These are phyloP conservation scores for Eucalyptus curtisii DNA, from an alignment of 345 rosid species.

Conservation along the genomic window DNA sequence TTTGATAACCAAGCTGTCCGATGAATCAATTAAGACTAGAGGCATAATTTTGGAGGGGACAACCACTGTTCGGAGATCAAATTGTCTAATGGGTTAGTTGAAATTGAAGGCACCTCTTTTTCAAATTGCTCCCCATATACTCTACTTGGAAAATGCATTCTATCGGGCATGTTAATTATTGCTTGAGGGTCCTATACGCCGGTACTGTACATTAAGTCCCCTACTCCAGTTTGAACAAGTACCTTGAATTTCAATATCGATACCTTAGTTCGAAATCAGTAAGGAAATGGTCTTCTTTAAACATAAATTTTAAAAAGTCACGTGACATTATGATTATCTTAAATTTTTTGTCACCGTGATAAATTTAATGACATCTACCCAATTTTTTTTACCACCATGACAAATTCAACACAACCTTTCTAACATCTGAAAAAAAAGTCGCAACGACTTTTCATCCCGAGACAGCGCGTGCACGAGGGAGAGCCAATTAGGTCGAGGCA, in stretches of 20 bases:
- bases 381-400: background rate
- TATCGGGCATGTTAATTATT: background rate
- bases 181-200: background rate
- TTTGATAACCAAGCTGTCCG: background rate
- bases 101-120: background rate
- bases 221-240: background rate
- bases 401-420: background rate
- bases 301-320: background rate
- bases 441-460: background rate
- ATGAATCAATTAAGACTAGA: background rate
- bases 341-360: rapidly evolving
- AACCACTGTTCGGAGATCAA: background rate
- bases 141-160: background rate
- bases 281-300: background rate
- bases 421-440: background rate
- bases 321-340: too few species aligned
- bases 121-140: background rate
- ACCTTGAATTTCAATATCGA: background rate
- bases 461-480: rapidly evolving
- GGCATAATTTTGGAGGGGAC: background rate
- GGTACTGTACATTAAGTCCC: background rate
- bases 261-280: background rate
- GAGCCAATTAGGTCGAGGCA: background rate
- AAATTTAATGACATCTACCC: background rate
- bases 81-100: background rate